Evolutionary conservation across 495 filamentous ascomycete species (phyloP), one percentile per base, ranked within the genome.

Genomic region (Penicillium robsamsonii): DNA sequence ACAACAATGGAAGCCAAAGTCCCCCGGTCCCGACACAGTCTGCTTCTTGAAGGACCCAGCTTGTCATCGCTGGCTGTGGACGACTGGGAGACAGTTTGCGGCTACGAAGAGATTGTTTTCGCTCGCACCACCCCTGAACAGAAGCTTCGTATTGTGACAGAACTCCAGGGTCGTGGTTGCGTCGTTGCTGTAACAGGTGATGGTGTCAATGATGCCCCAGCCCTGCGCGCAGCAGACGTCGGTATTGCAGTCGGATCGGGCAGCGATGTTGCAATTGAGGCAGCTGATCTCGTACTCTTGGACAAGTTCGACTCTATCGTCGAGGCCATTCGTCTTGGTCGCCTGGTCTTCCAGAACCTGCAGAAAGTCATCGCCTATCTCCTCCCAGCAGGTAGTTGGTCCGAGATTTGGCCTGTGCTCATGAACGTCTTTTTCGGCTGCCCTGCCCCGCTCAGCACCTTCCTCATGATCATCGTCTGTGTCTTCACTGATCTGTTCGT

Each of bases 281-380:
- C 93, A 6, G 90, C 93, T 11, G 89, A 95, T 62, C 82, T 97
- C 4, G 90, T 97, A 15, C 82, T 97, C 7, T 74, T 90, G 2
- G 87, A 89, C 30, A 78, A 76, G 0, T 90, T 92, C 58, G 78
- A 80, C 20, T 86, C 82, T 4, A 81, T 91, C 15, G 79, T 88
- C 3, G 82, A 85, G 60, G 88, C 87, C 1, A 82, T 90, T 11
- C 74, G 82, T 29, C 77, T 80, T 17, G 84, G 84, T 1, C 72
- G 83, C 5, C 58, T 81, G 0, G 81, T 84, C 22, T 76, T 76
- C 57, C 72, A 76, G 53, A 85, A 85, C 59, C 64, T 84, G n/a
- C 79, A 83, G 62, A 85, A 86, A 65, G 80, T 80, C 0, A 81
- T 85, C 47, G 69, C 71, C 9, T 86, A 86, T 53, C 70, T 87